Evolutionary conservation across 1,139 yeast species (phyloP), one percentile per base, ranked within the genome.

Genomic region (Pichia terricola): DNA sequence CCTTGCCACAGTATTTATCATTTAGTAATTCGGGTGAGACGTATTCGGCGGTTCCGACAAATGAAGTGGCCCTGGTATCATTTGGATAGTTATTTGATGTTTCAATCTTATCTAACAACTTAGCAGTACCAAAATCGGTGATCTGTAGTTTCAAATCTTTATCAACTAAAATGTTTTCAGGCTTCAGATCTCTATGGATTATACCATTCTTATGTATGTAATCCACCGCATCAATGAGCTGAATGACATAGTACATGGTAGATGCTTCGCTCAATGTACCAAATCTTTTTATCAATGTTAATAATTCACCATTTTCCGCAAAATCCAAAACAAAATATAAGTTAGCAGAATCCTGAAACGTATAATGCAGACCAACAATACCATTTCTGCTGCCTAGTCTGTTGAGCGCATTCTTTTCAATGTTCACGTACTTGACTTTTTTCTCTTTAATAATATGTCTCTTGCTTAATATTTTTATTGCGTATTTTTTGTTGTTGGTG

Each of bases 121-220:
- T 89, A 2, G 98, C 98, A 1, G 98, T 94, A 28, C 99, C 99
- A 64, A 94, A 94, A 64, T 94, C 99, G n/a, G 98, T 91, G 45
- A 94, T 76, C 62, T 88, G 88, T 47, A 91, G 71, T 52, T 85
- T 79, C 78, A 84, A 80, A 47, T 84, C 80, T 49, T 73, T 72
- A 54, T 89, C 94, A 44, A 94, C 77, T 51, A 91, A 67, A 35
- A 83, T 81, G 59, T 91, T 91, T 58, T 91, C 99, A 0, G 99
- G 99, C 64, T 91, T 91, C 53, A 91, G 71, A 63, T 91, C 99
- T 50, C 99, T 75, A 61, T 91, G 99, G 39, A 91, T 79, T 25
- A 94, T 84, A 9, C 98, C 98, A 47, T 70, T 73, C 26, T 66
- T 63, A 57, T 91, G 98, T 72, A 91, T 83, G 61, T 77, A 89